Evolutionary conservation across 2,329 filamentous ascomycete genomes (phyloP), one percentile per base, ranked within the genome.

Genomic region (Pyrenophora teres): DNA sequence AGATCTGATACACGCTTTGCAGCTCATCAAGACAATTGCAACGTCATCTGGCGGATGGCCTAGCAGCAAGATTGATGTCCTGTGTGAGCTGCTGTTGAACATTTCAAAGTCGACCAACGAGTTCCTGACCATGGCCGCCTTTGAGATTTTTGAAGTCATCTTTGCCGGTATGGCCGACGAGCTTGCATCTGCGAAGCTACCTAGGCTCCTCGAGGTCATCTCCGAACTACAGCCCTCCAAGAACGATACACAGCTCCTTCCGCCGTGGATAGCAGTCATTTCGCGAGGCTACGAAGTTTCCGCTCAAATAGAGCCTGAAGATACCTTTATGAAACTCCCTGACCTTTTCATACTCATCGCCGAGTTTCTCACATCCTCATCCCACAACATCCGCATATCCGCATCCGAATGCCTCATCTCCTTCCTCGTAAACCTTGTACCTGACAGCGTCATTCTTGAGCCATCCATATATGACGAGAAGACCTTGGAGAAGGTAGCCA

Each of bases 101-200:
- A 96, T 97, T 56, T 93, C 93, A 25, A 87, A 87, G 68, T 92
- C 89, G 7, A 94, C 86, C 73, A 97, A 95, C 72, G 92, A 97
- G 71, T 96, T 93, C 73, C 87, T 99, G 80, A 96, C 92, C 27
- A 95, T 97, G 87, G 88, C 90, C 9, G 89, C 92, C 0, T 97
- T 99, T 65, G 93, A 97, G 60, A 93, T 97, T 3, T 99, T 99
- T 66, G 94, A 99, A 73, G 88, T 96, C 72, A 96, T 97, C 38
- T 97, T 99, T 61, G 88, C 89, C 64, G 89, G 92, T 6, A 92
- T 99, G 88, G 84, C 87, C 13, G 88, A 92, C 60, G 91, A 96
- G 61, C 82, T 92, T 41, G 90, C 92, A 0, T 95, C 92, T 2
- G 84, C 90, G 1, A 99, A 97, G 76, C 81, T 99, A 10, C 92